Base-by-base conservation (phyloP, 257 asterid genomes). In the Mentha longifolia region DNA sequence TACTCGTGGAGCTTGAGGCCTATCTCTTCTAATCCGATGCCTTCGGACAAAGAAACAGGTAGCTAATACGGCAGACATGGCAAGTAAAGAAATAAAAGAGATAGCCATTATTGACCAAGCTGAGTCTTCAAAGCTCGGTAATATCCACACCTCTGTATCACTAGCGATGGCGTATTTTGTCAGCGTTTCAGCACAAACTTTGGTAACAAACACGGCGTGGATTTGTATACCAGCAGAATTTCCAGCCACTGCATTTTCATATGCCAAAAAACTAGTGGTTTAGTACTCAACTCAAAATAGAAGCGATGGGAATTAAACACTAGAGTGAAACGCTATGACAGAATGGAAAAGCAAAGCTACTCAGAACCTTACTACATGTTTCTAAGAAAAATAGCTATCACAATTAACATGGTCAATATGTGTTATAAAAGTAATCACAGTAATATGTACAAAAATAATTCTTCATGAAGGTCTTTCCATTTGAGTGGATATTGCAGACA, bases 71-170 rank as follows among this genome's bases (percentile, higher is more conserved):
- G 95, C 93, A 66, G 91, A 89, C 92, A 92, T 87, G 71, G 94
- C 96, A 9, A 92, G 92, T 62, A 89, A 78, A 16, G 95, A 86
- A 67, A 92, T 86, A 81, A 89, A 89, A 65, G 98, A 86, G 37
- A 89, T 87, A 28, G 89, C 95, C 96, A 92, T 86, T 68, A 89
- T 86, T 45, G 95, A 85, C 92, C 92, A 89, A 20, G 95, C 95
- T 9, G 96, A 86, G 81, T 84, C 79, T 72, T 85, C 92, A 69
- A 80, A 78, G 78, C 83, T 82, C 19, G 93, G 89, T n/a, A 83
- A 55, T 68, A 92, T 83, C 89, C 95, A 92, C 61, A 88, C 45
- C 76, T 85, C 85, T 39, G 65, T 51, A 22, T 78, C 80, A 54
- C 65, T 22, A 31, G 69, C 58, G 33, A 76, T 85, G 14, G 76